A percentile compares a stretch with the other conserved stretches of the same genome.
These are phyloP conservation scores for Salvia rosmarinus DNA, from an alignment of 257 asterid genomes.

Conservation along the genomic window DNA sequence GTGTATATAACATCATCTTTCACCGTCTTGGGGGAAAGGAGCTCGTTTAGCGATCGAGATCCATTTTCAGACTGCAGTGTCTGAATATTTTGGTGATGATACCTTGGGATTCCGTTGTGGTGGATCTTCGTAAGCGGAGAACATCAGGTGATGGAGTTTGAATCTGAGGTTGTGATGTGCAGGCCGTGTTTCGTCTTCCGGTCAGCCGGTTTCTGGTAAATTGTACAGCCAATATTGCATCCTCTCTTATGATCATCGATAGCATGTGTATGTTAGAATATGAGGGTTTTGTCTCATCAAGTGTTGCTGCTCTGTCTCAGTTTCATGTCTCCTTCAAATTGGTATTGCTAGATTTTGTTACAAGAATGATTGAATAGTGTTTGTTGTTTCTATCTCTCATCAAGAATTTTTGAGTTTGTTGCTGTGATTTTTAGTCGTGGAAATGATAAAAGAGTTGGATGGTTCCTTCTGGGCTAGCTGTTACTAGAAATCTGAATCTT, in stretches of 20 bases:
- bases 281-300: constrained; percentile 27
- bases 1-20: not conserved
- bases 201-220: constrained; percentile 27
- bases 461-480: not conserved
- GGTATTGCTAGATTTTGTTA: constrained; percentile 25
- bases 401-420: not conserved
- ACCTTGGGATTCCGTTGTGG: constrained; percentile 1
- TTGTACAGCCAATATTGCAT: constrained; percentile 34
- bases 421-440: not conserved
- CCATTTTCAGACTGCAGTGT: not conserved
- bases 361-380: constrained; percentile 30
- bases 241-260: constrained; percentile 1
- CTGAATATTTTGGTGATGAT: constrained; percentile 11
- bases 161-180: constrained; percentile 18
- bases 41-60: constrained; percentile 8
- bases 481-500: not conserved
- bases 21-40: constrained; percentile 16
- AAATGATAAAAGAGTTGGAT: constrained; percentile 9
- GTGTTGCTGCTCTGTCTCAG: constrained; percentile 20
- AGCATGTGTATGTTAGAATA: constrained; percentile 24
- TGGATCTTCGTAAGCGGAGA: constrained; percentile 24
- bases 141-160: constrained; percentile 11
- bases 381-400: constrained; percentile 31
- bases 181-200: constrained; percentile 25
- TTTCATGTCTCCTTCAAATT: constrained; percentile 17